Percentiles rank a stretch among this genome's conserved stretches.
Conservation (phyloP, 2,329 filamentous ascomycete species). For the Zymoseptoria tritici region DNA sequence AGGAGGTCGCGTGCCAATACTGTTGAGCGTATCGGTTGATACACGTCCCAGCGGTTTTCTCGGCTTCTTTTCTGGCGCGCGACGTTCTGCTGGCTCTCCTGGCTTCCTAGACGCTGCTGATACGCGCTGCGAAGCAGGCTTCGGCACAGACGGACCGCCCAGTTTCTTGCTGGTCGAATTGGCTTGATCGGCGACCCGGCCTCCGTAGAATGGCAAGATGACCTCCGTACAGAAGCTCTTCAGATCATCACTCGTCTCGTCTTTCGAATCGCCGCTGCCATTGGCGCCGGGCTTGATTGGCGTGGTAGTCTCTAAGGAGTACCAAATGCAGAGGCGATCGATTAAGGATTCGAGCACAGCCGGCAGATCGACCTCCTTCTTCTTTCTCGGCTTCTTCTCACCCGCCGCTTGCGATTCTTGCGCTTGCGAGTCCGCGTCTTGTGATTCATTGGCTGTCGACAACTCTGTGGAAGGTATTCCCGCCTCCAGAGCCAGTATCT, state of each 20-base stretch:
- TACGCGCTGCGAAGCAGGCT: conserved; percentile 47
- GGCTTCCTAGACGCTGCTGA: conserved; percentile 33
- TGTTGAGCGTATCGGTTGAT: conserved; percentile 48
- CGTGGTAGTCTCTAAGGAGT: conserved; percentile 61
- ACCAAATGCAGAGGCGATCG: conserved; percentile 77
- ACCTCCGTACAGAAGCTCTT: conserved; percentile 74
- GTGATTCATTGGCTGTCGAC: conserved; percentile 26
- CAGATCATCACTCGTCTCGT: conserved; percentile 50
- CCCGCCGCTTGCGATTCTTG: conserved; percentile 1
- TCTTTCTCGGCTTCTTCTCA: conserved; percentile 37
- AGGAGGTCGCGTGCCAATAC: conserved; percentile 50
- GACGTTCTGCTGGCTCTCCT: conserved; percentile 30
- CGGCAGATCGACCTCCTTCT: conserved; percentile 59
- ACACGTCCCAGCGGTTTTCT: conserved; percentile 55
- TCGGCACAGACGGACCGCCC: conserved; percentile 59
- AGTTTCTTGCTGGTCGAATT: conserved; percentile 66
- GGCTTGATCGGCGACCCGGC: conserved; percentile 65
- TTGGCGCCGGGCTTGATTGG: conserved; percentile 32
- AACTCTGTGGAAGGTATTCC: conserved; percentile 19
- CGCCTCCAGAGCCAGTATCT: conserved; percentile 63
- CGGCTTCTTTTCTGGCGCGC: conserved; percentile 34
- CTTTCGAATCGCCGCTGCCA: conserved; percentile 16
- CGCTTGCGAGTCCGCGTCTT: conserved; percentile 13
- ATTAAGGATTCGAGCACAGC: conserved; percentile 64
- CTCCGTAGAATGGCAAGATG: conserved; percentile 71